phyloP scores from a whole-genome alignment of 2,329 filamentous ascomycete species.

The Cryphonectria carpinicola region DNA sequence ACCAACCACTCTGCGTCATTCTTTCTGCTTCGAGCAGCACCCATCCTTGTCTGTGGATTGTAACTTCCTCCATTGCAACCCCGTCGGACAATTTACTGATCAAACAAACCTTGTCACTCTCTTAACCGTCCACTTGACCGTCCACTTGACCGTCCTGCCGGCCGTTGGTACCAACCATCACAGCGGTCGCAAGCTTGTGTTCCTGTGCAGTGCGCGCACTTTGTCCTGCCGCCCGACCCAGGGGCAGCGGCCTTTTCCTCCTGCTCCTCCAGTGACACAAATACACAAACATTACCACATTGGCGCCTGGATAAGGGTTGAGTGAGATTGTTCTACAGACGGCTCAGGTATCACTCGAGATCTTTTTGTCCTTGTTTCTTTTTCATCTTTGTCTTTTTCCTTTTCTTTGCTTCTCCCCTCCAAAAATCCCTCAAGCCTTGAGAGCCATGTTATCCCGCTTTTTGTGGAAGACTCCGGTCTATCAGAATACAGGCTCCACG shows the following conservation, averaged over 20 bases:
- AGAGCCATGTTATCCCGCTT: constrained; percentile 25
- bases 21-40: not conserved
- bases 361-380: not conserved
- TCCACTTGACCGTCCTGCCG: not conserved
- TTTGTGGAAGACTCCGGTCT: constrained; percentile 33
- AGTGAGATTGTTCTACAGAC: not conserved
- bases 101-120: not conserved
- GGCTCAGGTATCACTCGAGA: not conserved
- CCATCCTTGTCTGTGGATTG: not conserved
- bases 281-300: not conserved
- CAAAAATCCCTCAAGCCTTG: not conserved
- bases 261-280: not conserved
- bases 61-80: not conserved
- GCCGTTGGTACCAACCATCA: not conserved
- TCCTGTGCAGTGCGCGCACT: not conserved
- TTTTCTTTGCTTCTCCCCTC: not conserved
- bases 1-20: not conserved
- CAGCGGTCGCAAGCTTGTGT: constrained; percentile 4
- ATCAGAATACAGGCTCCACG: constrained; percentile 52
- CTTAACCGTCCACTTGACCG: no score
- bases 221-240: not conserved
- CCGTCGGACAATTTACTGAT: not conserved
- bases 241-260: not conserved
- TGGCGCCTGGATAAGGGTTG: not conserved
- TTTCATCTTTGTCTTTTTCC: not conserved